These are phyloP conservation scores for Cruciata laevipes DNA, from an alignment of 257 asterid genomes.

Conservation along the genomic window DNA sequence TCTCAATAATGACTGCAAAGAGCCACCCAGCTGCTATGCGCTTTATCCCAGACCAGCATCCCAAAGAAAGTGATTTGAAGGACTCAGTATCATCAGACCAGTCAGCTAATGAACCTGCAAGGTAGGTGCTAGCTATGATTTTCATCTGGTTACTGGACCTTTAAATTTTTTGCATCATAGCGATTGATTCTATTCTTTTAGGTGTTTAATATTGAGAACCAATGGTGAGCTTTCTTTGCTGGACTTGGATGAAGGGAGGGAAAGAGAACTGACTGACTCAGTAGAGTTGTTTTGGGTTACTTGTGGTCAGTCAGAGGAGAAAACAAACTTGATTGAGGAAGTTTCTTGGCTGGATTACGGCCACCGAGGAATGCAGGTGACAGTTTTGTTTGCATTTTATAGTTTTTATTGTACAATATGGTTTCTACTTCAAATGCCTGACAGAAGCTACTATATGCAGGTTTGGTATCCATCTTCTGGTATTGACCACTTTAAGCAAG, in stretches of 20 bases:
- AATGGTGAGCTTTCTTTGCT: conserved; percentile 97
- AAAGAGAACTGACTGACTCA: conserved; percentile 91
- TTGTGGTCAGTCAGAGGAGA: conserved; percentile 90
- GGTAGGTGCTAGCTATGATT: conserved; percentile 44
- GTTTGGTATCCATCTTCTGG: conserved; percentile 99
- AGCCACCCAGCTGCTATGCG: conserved; percentile 98
- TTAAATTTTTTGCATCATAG: conserved; percentile 12
- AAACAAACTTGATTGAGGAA: conserved; percentile 92
- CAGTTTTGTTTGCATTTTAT: conserved; percentile 24
- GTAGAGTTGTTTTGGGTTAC: conserved; percentile 99
- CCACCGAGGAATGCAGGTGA: conserved; percentile 99
- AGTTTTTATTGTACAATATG: not conserved
- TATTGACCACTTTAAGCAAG: conserved; percentile 87
- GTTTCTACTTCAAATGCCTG: conserved; percentile 29
- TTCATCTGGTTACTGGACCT: conserved; percentile 16
- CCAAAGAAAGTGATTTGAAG: conserved; percentile 36
- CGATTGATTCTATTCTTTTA: conserved; percentile 28
- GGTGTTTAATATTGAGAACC: conserved; percentile 85
- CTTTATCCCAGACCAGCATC: conserved; percentile 90
- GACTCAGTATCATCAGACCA: conserved; percentile 51
- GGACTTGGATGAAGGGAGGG: conserved; percentile 98
- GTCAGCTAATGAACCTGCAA: conserved; percentile 64
- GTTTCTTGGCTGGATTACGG: conserved; percentile 99
- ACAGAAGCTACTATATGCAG: conserved; percentile 55
- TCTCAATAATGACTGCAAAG: conserved; percentile 98